Evolutionary conservation across 139 green algal genomes (phyloP).

Genomic region (Marvania coccoides): DNA sequence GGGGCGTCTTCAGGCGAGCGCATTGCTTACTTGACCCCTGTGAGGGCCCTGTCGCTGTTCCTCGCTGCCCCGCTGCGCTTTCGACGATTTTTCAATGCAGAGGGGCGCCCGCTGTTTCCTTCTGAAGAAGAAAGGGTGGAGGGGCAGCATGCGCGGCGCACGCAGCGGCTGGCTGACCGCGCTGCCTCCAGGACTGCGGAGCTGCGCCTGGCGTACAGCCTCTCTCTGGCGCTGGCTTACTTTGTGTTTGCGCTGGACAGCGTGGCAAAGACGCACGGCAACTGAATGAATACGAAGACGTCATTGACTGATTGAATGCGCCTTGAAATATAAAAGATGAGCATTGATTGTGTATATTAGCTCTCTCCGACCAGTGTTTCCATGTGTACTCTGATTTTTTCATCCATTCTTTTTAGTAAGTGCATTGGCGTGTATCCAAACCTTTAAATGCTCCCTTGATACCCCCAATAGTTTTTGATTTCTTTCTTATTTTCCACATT

Average conservation of each 20-base stretch:
- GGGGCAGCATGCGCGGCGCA: constrained; percentile 33
- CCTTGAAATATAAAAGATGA: too few relatives aligned
- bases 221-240: constrained; percentile 34
- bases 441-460: too few relatives aligned
- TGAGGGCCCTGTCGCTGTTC: constrained; percentile 41
- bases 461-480: too few relatives aligned
- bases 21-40: constrained; percentile 65
- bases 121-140: constrained; percentile 53
- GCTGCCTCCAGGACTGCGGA: constrained; percentile 11
- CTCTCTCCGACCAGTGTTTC: not conserved
- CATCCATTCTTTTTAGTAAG: too few relatives aligned
- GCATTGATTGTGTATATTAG: not conserved
- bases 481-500: too few relatives aligned
- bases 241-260: constrained; percentile 21
- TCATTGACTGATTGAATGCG: too few relatives aligned
- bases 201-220: constrained; percentile 52
- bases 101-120: constrained; percentile 35
- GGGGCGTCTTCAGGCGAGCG: constrained; percentile 4
- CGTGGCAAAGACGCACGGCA: not conserved
- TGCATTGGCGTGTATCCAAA: too few relatives aligned
- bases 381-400: too few relatives aligned
- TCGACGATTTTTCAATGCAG: constrained; percentile 64
- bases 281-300: too few relatives aligned
- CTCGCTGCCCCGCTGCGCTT: constrained; percentile 39
- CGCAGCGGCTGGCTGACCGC: constrained; percentile 28